Percentiles rank a stretch among this genome's conserved stretches.
Conservation (phyloP, 73 alveolate genomes). For the Paraurostyla sp. region DNA sequence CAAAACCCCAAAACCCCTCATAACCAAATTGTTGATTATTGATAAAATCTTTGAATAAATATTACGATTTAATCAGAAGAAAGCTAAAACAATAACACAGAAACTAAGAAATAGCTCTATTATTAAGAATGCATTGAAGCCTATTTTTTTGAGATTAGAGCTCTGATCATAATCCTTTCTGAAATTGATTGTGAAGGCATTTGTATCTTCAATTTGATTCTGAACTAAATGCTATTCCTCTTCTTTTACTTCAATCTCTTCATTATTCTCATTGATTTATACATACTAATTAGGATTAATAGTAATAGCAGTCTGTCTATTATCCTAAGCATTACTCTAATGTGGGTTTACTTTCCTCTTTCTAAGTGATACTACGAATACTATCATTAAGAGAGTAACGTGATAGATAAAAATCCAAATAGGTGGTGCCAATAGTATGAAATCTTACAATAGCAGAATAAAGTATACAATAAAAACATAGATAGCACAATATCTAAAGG, state of each 20-base stretch:
- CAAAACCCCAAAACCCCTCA: too few relatives aligned
- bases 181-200: background rate
- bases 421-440: conserved; percentile 39
- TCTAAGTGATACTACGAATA: background rate
- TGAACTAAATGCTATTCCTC: background rate
- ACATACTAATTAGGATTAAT: conserved; percentile 20
- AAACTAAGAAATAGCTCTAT: background rate
- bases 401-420: conserved; percentile 36
- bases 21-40: too few relatives aligned
- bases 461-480: conserved; percentile 7
- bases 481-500: background rate
- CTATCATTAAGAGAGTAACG: conserved; percentile 10
- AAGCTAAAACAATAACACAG: background rate
- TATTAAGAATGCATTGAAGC: background rate
- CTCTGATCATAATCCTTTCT: background rate
- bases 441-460: background rate
- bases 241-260: conserved; percentile 10
- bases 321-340: background rate
- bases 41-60: too few relatives aligned
- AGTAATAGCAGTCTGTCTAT: background rate
- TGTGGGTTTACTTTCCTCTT: background rate
- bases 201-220: background rate
- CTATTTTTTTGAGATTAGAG: background rate
- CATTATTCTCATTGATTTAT: background rate
- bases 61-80: too few relatives aligned